Base-by-base conservation (phyloP, 2,329 filamentous ascomycete genomes). In the Phyllosticta citriasiana region DNA sequence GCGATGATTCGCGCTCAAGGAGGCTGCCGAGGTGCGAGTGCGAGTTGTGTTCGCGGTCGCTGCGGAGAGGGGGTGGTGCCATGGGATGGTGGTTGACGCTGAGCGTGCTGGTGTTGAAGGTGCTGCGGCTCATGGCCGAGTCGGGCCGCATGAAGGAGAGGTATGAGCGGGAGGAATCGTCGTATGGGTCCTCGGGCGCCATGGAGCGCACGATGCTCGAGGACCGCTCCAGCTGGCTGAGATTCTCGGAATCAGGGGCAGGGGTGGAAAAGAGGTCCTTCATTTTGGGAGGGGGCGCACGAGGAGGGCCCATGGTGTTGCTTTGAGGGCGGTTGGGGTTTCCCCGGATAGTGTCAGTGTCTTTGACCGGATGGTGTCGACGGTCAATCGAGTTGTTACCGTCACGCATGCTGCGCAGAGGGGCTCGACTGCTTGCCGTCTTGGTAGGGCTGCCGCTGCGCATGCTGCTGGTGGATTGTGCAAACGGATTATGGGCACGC, bases 351-450 rank as follows among this genome's bases (percentile, higher is more conserved):
- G 69, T 55, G 69, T 68, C 61, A 68, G 71, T 50, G 67, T 66
- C 53, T 67, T 65, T 67, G 70, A 63, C 68, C 65, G 55, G 67
- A 72, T 56, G 67, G 64, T 51, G 69, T 10, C 35, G 68, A 54
- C 91, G 87, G 68, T 96, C 91, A 5, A 91, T 89, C 8, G 91
- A 96, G 74, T 93, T 96, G 71, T 81, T 86, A 54, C 86, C 87
- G 66, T 89, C 78, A 10, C 84, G 84, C 63, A 91, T 77, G 64
- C 82, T 87, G 40, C 85, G 85, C 51, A 93, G 78, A 1, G 88
- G 88, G 47, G 82, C 82, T 24, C 89, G 84, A n/a, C 14, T n/a
- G 4, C 84, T 81, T 1, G 88, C 88, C 59, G 91, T 87, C 65
- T 87, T 86, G 0, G 85, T 84, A 1, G 87, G 87, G 63, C 85